These are phyloP conservation scores for Lentinula novae-zelandiae DNA, from an alignment of 1,284 basidiomycete genomes.

Conservation along the genomic window DNA sequence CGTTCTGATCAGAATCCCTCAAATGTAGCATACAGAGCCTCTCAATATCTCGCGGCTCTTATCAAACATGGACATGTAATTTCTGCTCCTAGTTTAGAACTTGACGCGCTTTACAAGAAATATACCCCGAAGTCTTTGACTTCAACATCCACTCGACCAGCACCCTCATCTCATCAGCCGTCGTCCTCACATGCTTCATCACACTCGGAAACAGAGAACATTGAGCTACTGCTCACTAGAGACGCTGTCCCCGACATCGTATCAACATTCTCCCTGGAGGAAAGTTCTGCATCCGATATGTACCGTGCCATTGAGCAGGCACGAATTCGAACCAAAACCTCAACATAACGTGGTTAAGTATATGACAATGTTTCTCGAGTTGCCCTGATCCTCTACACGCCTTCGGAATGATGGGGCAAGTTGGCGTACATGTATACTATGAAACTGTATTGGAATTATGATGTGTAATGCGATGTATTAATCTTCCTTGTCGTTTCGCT, in stretches of 20 bases:
- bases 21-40: conserved; percentile 62
- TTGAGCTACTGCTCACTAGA: conserved; percentile 41
- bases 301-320: conserved; percentile 65
- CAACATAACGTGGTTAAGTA: neutral
- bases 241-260: conserved; percentile 52
- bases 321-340: neutral
- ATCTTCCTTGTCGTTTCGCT: neutral
- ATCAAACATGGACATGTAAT: conserved; percentile 51
- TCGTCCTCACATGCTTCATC: neutral
- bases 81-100: conserved; percentile 45
- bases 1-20: neutral
- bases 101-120: conserved; percentile 57
- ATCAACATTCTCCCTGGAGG: conserved; percentile 41
- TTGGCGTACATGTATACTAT: no score
- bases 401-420: neutral
- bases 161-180: neutral
- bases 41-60: conserved; percentile 62
- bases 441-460: neutral
- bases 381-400: neutral
- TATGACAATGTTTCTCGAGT: neutral
- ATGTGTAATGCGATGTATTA: neutral
- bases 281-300: conserved; percentile 47
- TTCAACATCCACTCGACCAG: neutral
- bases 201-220: neutral
- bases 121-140: conserved; percentile 25